A percentile compares a stretch with the other conserved stretches of the same genome.
Conservation (phyloP, 495 filamentous ascomycete species). For the Tuber umbilicatum region DNA sequence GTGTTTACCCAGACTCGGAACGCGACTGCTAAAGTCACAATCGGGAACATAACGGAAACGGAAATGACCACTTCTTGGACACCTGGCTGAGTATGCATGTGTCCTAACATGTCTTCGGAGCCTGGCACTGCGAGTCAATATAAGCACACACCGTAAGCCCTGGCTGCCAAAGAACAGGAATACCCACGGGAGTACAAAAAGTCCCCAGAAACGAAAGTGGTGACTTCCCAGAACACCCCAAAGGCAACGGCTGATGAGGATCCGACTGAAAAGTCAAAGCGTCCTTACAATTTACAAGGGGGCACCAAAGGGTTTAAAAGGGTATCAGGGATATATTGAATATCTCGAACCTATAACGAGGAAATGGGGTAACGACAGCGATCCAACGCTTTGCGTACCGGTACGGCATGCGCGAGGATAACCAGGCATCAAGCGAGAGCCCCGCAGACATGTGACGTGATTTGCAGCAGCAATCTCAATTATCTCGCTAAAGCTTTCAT, state of each 20-base stretch:
- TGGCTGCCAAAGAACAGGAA: not conserved
- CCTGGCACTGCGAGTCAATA: not conserved
- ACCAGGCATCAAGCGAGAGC: not conserved
- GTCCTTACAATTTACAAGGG: not conserved
- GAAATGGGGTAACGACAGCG: not conserved
- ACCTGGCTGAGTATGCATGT: not conserved
- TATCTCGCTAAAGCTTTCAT: conserved; percentile 2
- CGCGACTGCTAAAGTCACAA: not conserved
- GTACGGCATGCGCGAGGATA: not conserved
- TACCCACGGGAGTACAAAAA: not conserved
- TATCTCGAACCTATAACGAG: not conserved
- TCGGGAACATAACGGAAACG: conserved; percentile 5
- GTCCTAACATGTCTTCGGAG: not conserved
- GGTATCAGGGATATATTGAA: not conserved
- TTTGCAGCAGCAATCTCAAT: not conserved
- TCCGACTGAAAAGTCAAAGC: not conserved
- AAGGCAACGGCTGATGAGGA: not conserved
- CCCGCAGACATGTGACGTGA: conserved; percentile 1
- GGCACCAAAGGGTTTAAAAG: conserved; percentile 1
- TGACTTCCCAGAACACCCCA: not conserved
- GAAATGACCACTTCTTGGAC: conserved; percentile 6
- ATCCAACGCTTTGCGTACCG: not conserved
- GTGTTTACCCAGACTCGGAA: conserved; percentile 9
- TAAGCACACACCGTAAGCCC: not conserved
- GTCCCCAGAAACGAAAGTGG: not conserved